Base-by-base conservation (phyloP, 2,329 filamentous ascomycete species). In the Aspergillus novofumigatus region DNA sequence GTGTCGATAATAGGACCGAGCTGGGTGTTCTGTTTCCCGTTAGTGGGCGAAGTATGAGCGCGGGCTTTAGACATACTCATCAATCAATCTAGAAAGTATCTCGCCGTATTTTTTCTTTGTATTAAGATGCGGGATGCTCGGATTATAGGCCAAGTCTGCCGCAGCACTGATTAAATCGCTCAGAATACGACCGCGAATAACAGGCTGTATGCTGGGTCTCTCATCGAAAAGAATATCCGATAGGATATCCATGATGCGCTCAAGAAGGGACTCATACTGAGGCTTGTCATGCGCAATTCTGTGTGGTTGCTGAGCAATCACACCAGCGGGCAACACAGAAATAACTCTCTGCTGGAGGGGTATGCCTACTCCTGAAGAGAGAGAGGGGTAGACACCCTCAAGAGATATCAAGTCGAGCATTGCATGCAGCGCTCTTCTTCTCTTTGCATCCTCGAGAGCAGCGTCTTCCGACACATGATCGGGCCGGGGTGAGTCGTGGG, bases 341-440 rank as follows among this genome's bases (percentile, higher is more conserved):
- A 77, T 75, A 7, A 78, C 70, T 50, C 76, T 69, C 55, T 75
- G 69, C 59, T 78, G 75, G 11, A 78, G 62, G 10, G 76, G 76
- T 49, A 78, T 74, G 1, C 76, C 76, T 45, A 77, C 75, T 21
- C 76, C 76, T 21, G 65, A 59, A 14, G 76, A 77, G 17, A 78
- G 65, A 5, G 68, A 77, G 5, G 76, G 76, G 59, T 78, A 78
- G 25, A 78, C 73, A 4, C 76, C 76, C 57, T 78, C 76, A 6
- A 78, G 57, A 2, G 76, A 76, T 42, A 78, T 68, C 51, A 78
- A 59, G 54, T 78, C 76, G 48, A 78, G 62, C 6, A 78, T 62
- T 4, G 74, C 72, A 67, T 78, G 70, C 3, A 77, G 61, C 14
- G 69, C 59, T 26, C 74, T 69, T 32, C 74, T 73, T 29, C 73